Evolutionary conservation across 2,329 filamentous ascomycete genomes (phyloP).

Genomic region (Penicillium hesseltinei): DNA sequence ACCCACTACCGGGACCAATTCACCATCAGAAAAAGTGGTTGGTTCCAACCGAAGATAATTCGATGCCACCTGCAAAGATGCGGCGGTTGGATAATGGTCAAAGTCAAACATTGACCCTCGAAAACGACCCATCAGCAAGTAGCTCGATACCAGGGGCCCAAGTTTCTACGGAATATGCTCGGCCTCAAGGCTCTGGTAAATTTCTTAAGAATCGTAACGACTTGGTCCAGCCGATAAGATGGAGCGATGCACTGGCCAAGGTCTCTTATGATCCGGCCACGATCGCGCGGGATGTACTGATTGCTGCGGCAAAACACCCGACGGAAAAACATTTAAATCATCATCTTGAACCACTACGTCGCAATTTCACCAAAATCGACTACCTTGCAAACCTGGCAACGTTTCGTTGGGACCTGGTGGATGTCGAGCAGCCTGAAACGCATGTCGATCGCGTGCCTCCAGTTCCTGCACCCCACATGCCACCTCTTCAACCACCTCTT

Average conservation of each 20-base stretch:
- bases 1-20: neutral
- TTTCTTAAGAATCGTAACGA: conserved; percentile 32
- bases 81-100: neutral
- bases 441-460: conserved; percentile 12
- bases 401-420: conserved; percentile 61
- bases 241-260: conserved; percentile 42
- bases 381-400: conserved; percentile 54
- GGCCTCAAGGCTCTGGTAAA: conserved; percentile 9
- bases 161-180: neutral
- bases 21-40: neutral
- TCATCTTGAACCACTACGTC: conserved; percentile 53
- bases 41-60: neutral
- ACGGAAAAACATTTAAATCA: conserved; percentile 58
- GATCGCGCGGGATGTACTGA: conserved; percentile 62
- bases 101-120: neutral
- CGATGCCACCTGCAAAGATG: neutral
- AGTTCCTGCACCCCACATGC: neutral
- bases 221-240: conserved; percentile 47
- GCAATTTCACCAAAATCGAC: conserved; percentile 45
- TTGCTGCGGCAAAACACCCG: conserved; percentile 62
- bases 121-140: neutral
- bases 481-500: neutral
- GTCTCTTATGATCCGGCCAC: conserved; percentile 59
- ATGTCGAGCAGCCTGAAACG: conserved; percentile 27
- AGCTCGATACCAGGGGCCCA: conserved; percentile 7